These are phyloP conservation scores for Ramularia endophylla DNA, from an alignment of 2,329 filamentous ascomycete species.

Conservation along the genomic window DNA sequence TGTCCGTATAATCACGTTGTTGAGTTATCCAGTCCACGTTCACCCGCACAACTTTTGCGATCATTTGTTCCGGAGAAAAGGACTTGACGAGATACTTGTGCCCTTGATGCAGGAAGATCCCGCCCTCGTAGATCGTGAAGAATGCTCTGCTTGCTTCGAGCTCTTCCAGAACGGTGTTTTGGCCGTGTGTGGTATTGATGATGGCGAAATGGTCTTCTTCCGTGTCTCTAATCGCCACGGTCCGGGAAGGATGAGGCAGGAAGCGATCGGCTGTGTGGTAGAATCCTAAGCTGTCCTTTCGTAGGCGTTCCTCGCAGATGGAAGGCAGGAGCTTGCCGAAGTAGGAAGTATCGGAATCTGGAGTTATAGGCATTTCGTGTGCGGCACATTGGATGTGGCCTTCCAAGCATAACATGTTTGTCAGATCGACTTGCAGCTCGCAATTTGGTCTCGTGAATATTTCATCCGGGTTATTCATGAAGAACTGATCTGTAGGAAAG, in stretches of 20 bases:
- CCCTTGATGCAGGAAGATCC: slow-evolving; percentile 96
- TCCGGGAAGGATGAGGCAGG: slow-evolving; percentile 73
- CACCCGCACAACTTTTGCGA: slow-evolving; percentile 83
- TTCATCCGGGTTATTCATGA: slow-evolving; percentile 93
- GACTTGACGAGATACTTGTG: slow-evolving; percentile 86
- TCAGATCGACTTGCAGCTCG: slow-evolving; percentile 83
- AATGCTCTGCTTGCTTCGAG: slow-evolving; percentile 93
- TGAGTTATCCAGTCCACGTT: slow-evolving; percentile 93
- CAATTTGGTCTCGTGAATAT: slow-evolving; percentile 89
- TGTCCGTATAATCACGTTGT: slow-evolving; percentile 88
- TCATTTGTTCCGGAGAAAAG: slow-evolving; percentile 69
- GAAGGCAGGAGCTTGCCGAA: slow-evolving; percentile 69
- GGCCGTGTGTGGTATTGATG: slow-evolving; percentile 75
- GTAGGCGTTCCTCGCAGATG: slow-evolving; percentile 67
- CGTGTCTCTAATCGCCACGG: slow-evolving; percentile 82
- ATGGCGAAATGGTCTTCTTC: slow-evolving; percentile 92
- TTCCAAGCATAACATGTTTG: slow-evolving; percentile 84
- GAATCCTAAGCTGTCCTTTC: slow-evolving; percentile 69
- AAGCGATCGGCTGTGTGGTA: slow-evolving; percentile 89
- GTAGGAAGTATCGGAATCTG: slow-evolving; percentile 67
- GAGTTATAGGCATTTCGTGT: slow-evolving; percentile 86
- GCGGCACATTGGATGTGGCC: slow-evolving; percentile 95
- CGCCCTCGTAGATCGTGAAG: slow-evolving; percentile 94
- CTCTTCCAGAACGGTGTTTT: slow-evolving; percentile 85
- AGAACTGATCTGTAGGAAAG: slow-evolving; percentile 89